These are phyloP conservation scores for Leishmania aethiopica DNA, from an alignment of 208 protist species.

Conservation along the genomic window DNA sequence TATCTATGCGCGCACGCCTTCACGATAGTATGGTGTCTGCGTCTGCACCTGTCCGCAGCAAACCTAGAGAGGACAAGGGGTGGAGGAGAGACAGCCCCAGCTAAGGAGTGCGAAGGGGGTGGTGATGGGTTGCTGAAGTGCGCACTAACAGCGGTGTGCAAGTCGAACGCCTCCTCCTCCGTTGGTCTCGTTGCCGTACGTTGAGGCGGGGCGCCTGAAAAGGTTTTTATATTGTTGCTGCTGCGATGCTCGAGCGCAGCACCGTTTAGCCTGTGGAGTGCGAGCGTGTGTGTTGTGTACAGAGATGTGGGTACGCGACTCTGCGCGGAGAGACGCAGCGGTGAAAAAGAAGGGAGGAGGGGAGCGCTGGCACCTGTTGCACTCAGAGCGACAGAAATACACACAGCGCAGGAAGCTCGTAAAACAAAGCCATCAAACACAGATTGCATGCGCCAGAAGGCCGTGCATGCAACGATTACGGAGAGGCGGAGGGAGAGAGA, in stretches of 20 bases:
- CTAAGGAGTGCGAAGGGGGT: neutral
- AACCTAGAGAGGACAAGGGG: neutral
- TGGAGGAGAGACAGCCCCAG: neutral
- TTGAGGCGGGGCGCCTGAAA: neutral
- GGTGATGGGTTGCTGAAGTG: neutral
- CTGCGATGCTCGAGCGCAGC: neutral
- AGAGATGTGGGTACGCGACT: neutral
- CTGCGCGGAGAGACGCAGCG: neutral
- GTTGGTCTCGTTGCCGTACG: neutral
- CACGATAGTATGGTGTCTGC: neutral
- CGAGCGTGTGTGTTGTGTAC: neutral
- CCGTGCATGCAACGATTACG: neutral
- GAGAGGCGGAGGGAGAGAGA: neutral
- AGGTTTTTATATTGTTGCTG: neutral
- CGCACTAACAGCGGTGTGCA: neutral
- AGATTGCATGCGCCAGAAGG: neutral
- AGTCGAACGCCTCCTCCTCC: neutral
- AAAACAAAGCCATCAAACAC: neutral
- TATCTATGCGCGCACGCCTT: neutral
- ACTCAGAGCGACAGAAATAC: neutral
- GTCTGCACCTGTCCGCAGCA: neutral
- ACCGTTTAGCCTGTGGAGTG: neutral
- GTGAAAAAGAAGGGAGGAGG: neutral
- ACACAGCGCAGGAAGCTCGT: neutral
- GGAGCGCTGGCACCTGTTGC: neutral